phyloP scores from a whole-genome alignment of 805 yeast genomes.

The Suhomyces sp. region DNA sequence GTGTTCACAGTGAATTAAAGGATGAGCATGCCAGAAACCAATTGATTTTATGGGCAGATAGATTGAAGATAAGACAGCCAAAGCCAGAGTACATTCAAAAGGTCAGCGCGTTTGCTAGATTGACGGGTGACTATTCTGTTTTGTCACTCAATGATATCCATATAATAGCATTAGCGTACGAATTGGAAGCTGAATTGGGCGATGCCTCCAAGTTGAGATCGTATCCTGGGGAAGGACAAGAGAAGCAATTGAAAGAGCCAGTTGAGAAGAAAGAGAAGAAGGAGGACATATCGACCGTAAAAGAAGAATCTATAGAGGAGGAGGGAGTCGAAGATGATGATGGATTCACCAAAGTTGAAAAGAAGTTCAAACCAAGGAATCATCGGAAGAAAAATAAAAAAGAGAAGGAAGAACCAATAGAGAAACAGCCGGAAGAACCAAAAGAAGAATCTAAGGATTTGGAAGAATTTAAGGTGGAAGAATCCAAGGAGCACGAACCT shows the following conservation, averaged over 20 bases:
- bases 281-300: slow-evolving; percentile 4
- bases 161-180: slow-evolving; percentile 87
- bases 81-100: slow-evolving; percentile 55
- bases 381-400: slow-evolving; percentile 1
- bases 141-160: slow-evolving; percentile 89
- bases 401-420: background rate
- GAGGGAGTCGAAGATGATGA: slow-evolving; percentile 9
- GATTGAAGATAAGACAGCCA: slow-evolving; percentile 74
- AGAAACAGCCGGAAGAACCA: background rate
- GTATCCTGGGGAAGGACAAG: slow-evolving; percentile 57
- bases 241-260: background rate
- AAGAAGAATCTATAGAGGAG: background rate
- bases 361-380: slow-evolving; percentile 6
- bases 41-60: slow-evolving; percentile 75
- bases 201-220: slow-evolving; percentile 69
- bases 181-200: slow-evolving; percentile 70
- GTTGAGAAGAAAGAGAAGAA: background rate
- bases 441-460: too few species aligned
- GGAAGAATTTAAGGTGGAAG: too few species aligned
- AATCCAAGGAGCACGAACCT: too few species aligned
- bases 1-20: slow-evolving; percentile 80
- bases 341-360: slow-evolving; percentile 21
- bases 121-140: slow-evolving; percentile 90
- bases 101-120: slow-evolving; percentile 72
- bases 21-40: slow-evolving; percentile 84